Conservation (phyloP, 2,329 filamentous ascomycete genomes). For the Alternaria novae-zelandiae region DNA sequence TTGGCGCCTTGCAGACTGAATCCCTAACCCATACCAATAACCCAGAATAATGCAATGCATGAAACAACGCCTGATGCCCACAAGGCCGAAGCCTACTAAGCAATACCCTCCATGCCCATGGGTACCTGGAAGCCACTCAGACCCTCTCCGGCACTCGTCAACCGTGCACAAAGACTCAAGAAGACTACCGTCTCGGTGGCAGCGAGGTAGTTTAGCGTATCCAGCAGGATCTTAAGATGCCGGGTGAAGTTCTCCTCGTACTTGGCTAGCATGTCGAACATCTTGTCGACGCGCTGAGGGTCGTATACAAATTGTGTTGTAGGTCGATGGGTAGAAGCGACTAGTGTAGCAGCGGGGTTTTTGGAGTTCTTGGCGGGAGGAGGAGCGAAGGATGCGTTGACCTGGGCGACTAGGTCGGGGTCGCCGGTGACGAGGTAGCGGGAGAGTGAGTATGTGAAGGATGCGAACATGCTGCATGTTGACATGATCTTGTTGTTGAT, state of each 20-base stretch:
- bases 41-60: background rate
- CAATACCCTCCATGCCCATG: slow-evolving; percentile 32
- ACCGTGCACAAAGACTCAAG: slow-evolving; percentile 80
- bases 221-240: slow-evolving; percentile 90
- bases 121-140: slow-evolving; percentile 34
- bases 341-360: slow-evolving; percentile 13
- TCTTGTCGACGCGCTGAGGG: slow-evolving; percentile 69
- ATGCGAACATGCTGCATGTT: slow-evolving; percentile 92
- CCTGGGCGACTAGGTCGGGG: slow-evolving; percentile 70
- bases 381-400: slow-evolving; percentile 61
- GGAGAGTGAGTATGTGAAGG: slow-evolving; percentile 85
- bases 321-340: slow-evolving; percentile 22
- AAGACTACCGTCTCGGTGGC: slow-evolving; percentile 96
- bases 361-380: slow-evolving; percentile 13
- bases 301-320: slow-evolving; percentile 58
- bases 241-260: slow-evolving; percentile 93
- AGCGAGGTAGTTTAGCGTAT: slow-evolving; percentile 95
- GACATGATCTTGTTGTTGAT: slow-evolving; percentile 98
- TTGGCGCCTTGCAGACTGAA: slow-evolving; percentile 7
- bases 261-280: slow-evolving; percentile 86
- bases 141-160: slow-evolving; percentile 83
- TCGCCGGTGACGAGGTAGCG: slow-evolving; percentile 85
- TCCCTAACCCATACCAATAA: background rate
- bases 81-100: background rate
- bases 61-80: background rate